Evolutionary conservation across 1,284 basidiomycete genomes (phyloP).

Genomic region (Paramarasmius palmivorus): DNA sequence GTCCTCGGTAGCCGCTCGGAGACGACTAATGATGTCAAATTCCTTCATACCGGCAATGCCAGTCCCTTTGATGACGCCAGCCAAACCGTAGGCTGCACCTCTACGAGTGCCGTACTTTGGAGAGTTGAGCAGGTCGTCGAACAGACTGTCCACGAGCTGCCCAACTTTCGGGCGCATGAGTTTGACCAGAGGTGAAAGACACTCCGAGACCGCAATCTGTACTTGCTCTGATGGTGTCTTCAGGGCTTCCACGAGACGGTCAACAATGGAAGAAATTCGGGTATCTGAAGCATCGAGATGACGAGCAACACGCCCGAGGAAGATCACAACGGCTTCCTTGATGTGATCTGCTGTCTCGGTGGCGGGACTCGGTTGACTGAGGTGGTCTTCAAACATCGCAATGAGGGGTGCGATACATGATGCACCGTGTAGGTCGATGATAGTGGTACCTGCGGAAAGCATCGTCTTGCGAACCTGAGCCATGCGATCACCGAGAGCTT

Average conservation of each 20-base stretch:
- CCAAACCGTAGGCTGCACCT: constrained; percentile 95
- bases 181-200: constrained; percentile 85
- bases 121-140: constrained; percentile 75
- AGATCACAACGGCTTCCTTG: constrained; percentile 93
- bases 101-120: constrained; percentile 90
- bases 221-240: constrained; percentile 97
- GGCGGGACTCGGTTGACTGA: constrained; percentile 61
- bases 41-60: constrained; percentile 88
- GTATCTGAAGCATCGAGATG: constrained; percentile 81
- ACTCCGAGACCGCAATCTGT: constrained; percentile 95
- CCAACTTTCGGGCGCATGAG: constrained; percentile 69
- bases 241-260: constrained; percentile 88
- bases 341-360: constrained; percentile 84
- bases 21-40: constrained; percentile 74
- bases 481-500: constrained; percentile 87
- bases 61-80: constrained; percentile 89
- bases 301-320: constrained; percentile 91
- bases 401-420: constrained; percentile 78
- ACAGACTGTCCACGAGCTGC: constrained; percentile 74
- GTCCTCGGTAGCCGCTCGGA: constrained; percentile 83
- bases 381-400: constrained; percentile 81
- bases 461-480: constrained; percentile 85
- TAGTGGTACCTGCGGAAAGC: constrained; percentile 81
- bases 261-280: constrained; percentile 83
- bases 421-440: constrained; percentile 86